Evolutionary conservation across 805 yeast species (phyloP).

Genomic region (Candida nanaspora): DNA sequence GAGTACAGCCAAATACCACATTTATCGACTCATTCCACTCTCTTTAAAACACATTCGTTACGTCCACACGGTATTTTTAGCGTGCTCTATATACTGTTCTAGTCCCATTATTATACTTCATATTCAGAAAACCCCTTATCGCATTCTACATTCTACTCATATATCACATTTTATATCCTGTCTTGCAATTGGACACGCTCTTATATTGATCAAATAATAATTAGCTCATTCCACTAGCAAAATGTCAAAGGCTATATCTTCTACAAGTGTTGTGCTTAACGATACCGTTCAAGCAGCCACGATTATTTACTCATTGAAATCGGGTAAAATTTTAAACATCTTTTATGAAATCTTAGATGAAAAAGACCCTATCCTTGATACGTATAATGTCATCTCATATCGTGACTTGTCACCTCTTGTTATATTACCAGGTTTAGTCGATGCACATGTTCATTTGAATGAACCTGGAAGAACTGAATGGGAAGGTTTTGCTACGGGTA

Average conservation of each 20-base stretch:
- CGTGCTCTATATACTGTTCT: no score
- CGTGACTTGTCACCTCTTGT: conserved; percentile 55
- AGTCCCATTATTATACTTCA: no score
- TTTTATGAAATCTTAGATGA: conserved; percentile 26
- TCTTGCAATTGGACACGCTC: no score
- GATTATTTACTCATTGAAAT: conserved; percentile 46
- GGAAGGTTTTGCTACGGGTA: conserved; percentile 98
- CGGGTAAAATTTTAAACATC: conserved; percentile 58
- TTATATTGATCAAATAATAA: no score
- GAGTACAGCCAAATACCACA: no score
- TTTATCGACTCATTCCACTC: no score
- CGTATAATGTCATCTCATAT: conserved; percentile 38
- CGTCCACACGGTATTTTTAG: no score
- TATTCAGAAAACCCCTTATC: no score
- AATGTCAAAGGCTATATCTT: conserved; percentile 60
- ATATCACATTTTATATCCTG: no score
- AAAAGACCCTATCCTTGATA: conserved; percentile 32
- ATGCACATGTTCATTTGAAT: conserved; percentile 88
- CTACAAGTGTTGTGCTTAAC: conserved; percentile 48
- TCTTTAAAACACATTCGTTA: no score
- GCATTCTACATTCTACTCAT: no score
- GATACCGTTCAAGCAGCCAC: conserved; percentile 51
- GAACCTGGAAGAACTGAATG: conserved; percentile 98
- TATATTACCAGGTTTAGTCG: conserved; percentile 86
- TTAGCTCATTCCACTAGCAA: conserved; percentile 24